These are phyloP conservation scores for Brassica hybrid DNA, from an alignment of 441 rosid species.

Conservation along the genomic window DNA sequence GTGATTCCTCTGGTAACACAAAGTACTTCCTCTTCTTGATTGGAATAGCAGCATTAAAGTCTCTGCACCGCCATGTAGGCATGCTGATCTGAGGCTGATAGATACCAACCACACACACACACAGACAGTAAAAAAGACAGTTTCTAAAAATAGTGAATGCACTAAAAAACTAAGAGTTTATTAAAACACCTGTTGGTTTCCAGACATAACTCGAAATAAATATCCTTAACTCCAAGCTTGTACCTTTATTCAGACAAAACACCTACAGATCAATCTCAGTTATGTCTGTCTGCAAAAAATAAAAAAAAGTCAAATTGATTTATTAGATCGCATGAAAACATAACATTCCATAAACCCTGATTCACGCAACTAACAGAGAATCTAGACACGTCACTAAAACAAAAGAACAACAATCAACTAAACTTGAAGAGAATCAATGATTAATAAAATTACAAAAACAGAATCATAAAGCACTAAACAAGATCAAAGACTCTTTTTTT, in stretches of 20 bases:
- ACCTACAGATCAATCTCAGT: conserved; percentile 26
- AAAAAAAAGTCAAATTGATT: conserved; percentile 12
- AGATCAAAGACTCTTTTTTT: conserved; percentile 1
- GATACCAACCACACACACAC: conserved; percentile 44
- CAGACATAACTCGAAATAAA: conserved; percentile 51
- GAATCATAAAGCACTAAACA: background rate
- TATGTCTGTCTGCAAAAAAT: background rate
- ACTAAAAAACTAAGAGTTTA: conserved; percentile 9
- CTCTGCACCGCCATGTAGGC: conserved; percentile 55
- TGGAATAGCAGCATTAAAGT: conserved; percentile 74
- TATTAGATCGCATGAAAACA: conserved; percentile 5
- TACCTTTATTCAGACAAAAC: conserved; percentile 26
- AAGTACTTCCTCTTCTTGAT: conserved; percentile 85
- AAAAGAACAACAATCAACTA: background rate
- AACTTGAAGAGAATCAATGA: conserved; percentile 22
- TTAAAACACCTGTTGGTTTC: conserved; percentile 67
- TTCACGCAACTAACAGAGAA: conserved; percentile 29
- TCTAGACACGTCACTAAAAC: background rate
- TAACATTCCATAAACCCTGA: conserved; percentile 13
- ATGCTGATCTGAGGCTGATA: conserved; percentile 61
- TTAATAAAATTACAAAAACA: conserved; percentile 2
- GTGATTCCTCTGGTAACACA: conserved; percentile 49
- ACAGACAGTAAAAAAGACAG: conserved; percentile 2
- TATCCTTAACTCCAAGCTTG: conserved; percentile 22
- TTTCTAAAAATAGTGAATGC: conserved; percentile 7